Evolutionary conservation across 257 asterid genomes (phyloP).

Genomic region (Primulina huaijiensis): DNA sequence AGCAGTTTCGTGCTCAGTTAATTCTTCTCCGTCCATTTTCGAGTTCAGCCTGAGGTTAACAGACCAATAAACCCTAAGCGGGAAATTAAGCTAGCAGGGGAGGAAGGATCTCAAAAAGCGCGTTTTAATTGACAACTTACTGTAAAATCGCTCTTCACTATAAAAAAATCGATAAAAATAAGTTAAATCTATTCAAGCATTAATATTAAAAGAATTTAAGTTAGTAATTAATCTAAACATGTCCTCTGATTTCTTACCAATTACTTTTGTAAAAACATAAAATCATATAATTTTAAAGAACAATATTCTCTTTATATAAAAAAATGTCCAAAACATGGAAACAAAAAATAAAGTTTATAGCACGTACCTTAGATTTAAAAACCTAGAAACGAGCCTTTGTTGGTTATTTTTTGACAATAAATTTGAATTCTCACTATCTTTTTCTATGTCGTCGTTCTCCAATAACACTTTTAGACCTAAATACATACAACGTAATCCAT

Average conservation of each 20-base stretch:
- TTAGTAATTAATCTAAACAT: too few relatives aligned
- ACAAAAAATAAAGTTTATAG: too few relatives aligned
- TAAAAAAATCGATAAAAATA: too few relatives aligned
- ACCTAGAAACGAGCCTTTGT: slow-evolving; percentile 20
- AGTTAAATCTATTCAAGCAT: too few relatives aligned
- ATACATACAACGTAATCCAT: neutral
- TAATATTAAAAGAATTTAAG: too few relatives aligned
- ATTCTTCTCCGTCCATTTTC: slow-evolving; percentile 61
- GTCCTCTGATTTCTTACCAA: too few relatives aligned
- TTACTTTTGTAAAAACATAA: too few relatives aligned
- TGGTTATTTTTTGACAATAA: slow-evolving; percentile 20
- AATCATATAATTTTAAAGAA: too few relatives aligned
- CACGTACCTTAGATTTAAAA: neutral
- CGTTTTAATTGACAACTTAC: neutral
- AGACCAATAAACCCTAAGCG: slow-evolving; percentile 35
- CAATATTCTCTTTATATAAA: too few relatives aligned
- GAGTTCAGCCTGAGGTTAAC: slow-evolving; percentile 31
- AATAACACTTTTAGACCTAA: slow-evolving; percentile 30
- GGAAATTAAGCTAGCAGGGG: neutral
- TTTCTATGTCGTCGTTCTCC: slow-evolving; percentile 13
- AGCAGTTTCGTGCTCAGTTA: slow-evolving; percentile 98
- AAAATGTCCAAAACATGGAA: too few relatives aligned
- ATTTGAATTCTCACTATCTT: slow-evolving; percentile 4
- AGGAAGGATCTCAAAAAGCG: neutral
- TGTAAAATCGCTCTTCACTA: too few relatives aligned